Base-by-base conservation (phyloP, 805 yeast species). In the Starmerella stellata region DNA sequence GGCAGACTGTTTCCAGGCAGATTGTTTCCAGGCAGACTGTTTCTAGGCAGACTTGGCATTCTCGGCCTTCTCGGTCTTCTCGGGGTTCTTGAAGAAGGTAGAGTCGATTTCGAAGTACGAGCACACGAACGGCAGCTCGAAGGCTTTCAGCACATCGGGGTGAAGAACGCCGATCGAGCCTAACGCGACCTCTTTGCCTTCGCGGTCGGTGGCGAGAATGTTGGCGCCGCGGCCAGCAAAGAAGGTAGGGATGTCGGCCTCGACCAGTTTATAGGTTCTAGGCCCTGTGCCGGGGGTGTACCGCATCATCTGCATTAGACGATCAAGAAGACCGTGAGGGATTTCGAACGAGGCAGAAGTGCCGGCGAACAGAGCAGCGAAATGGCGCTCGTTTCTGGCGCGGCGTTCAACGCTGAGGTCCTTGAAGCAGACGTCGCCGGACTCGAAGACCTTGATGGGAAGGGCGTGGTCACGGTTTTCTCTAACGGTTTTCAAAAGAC, bases 201-300 rank as follows among this genome's bases (percentile, higher is more conserved):
- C 38, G 30, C 21, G 29, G 42, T 62, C 68, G 41, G 67, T 62
- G 63, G 74, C 79, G 62, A 68, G 71, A 46, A 90, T 69, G 54
- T 72, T 75, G 38, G 98, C 98, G 45, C 95, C 95, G 66, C 98
- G 78, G 31, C 96, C 98, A 30, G 95, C 93, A 78, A 90, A 90
- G 63, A 69, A 87, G 43, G 85, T 78, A 36, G 74, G 68, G 23
- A 44, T 40, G 27, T 50, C 48, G 24, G 46, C 44, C 47, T 59
- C 60, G 25, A 52, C 50, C 38, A 63, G 61, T 62, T 63, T 62
- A 52, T 59, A 59, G 38, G 95, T 95, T 64, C 90, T 79, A 44
- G 64, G 69, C 38, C 64, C 65, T 29, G 43, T 48, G 44, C 70
- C 67, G 90, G 93, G 80, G 34, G 73, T 71, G 28, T 92, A 74